Evolutionary conservation across 495 filamentous ascomycete species (phyloP), one percentile per base, ranked within the genome.

Genomic region (Cercophora sp.): DNA sequence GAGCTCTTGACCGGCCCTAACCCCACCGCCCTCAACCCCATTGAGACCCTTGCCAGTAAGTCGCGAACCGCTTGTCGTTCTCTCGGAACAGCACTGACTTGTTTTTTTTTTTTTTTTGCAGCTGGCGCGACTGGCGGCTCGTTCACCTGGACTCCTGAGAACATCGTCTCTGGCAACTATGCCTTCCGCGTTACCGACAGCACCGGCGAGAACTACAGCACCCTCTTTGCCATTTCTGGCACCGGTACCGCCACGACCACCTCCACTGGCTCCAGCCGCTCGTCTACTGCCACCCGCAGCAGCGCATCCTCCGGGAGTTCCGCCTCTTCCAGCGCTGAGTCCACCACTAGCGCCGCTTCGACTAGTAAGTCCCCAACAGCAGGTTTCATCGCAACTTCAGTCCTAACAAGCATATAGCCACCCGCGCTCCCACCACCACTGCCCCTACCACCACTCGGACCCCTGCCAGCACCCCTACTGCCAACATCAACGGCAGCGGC

Each of bases 151-250:
- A 60, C 59, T 26, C 64, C 65, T 37, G n/a, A 59, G 9, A 58
- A 52, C 44, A 25, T 63, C 11, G 55, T 71, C 49, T 62, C 68
- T 13, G 75, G 63, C 55, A 66, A 59, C 23, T 78, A 77, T 48
- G 72, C 71, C 58, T 58, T 78, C 54, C 55, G 66, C 63, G 72
- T 78, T 60, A 40, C 23, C 24, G 67, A 64, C 39, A 57, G 60
- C 29, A 62, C 32, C 25, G 47, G 24, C 22, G 60, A 65, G 16
- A 78, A 78, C 72, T 78, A 65, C 66, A 73, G 68, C 59, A 1
- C 51, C 24, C 62, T 63, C 54, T 75, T 74, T 56, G 3, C 48
- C 11, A 59, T 71, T 40, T 13, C 23, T 4, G 70, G 70, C 55
- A 61, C 60, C 18, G 64, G 45, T 39, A 45, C 42, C 39, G 46